Percentiles rank a stretch among this genome's conserved stretches.
Evolutionary conservation across 2,329 filamentous ascomycete species (phyloP).

Genomic region (Fonsecaea pedrosoi): DNA sequence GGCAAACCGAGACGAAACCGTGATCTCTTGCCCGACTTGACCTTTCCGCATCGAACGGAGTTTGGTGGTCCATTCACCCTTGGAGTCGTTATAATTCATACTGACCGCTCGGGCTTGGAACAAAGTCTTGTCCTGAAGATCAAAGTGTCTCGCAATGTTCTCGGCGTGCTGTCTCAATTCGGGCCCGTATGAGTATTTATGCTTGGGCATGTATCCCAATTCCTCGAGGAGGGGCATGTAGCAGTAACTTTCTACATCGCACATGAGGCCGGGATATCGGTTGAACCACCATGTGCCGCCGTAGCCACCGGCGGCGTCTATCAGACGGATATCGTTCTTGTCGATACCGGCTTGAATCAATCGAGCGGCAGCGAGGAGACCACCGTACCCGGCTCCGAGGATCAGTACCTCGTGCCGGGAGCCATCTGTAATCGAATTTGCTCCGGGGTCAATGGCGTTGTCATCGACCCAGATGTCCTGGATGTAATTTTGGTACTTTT

Average conservation of each 20-base stretch:
- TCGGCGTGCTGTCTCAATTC: slow-evolving; percentile 20
- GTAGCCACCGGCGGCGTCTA: slow-evolving; percentile 45
- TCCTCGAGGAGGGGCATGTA: slow-evolving; percentile 14
- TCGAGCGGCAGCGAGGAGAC: slow-evolving; percentile 26
- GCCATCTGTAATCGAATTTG: not conserved
- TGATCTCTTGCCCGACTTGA: not conserved
- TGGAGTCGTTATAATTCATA: slow-evolving; percentile 17
- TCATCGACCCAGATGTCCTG: not conserved
- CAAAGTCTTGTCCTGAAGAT: slow-evolving; percentile 17
- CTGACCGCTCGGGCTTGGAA: slow-evolving; percentile 24
- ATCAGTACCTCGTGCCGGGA: no score
- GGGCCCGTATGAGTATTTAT: slow-evolving; percentile 22
- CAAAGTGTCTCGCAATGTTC: slow-evolving; percentile 14
- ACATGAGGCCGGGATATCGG: no score
- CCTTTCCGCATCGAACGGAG: not conserved
- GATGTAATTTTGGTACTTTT: not conserved
- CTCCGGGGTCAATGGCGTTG: not conserved
- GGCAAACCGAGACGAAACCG: slow-evolving; percentile 46
- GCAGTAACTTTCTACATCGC: no score
- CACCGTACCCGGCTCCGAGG: slow-evolving; percentile 35
- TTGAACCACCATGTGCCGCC: slow-evolving; percentile 41
- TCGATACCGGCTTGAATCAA: slow-evolving; percentile 21
- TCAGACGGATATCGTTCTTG: slow-evolving; percentile 15
- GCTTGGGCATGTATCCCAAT: slow-evolving; percentile 22
- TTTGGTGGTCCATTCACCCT: slow-evolving; percentile 43